These are phyloP conservation scores for Pseudohyphozyma bogoriensis DNA, from an alignment of 768 basidiomycete species.

Conservation along the genomic window DNA sequence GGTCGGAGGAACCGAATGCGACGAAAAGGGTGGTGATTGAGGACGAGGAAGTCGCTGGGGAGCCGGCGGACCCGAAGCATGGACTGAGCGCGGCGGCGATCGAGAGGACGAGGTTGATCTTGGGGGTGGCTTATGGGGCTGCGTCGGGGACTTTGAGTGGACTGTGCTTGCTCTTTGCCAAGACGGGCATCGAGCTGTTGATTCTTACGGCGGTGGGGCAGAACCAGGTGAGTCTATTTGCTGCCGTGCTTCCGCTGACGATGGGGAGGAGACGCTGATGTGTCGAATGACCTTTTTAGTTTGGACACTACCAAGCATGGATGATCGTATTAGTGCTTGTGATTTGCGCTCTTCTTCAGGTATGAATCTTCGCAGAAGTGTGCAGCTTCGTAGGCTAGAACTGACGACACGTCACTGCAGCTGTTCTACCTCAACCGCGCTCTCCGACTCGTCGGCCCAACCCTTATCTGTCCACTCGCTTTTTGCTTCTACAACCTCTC, in stretches of 20 bases:
- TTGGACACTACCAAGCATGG: slow-evolving; percentile 48
- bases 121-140: slow-evolving; percentile 77
- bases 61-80: neutral
- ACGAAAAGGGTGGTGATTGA: neutral
- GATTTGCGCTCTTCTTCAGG: slow-evolving; percentile 64
- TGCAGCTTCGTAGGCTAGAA: neutral
- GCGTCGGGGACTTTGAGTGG: slow-evolving; percentile 80
- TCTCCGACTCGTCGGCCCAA: slow-evolving; percentile 64
- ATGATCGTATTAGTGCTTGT: slow-evolving; percentile 60
- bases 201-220: slow-evolving; percentile 59
- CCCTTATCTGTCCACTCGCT: slow-evolving; percentile 45
- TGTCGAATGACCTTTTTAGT: slow-evolving; percentile 29
- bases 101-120: slow-evolving; percentile 48
- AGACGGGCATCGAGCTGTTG: slow-evolving; percentile 81
- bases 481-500: slow-evolving; percentile 94
- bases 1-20: neutral
- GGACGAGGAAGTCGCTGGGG: neutral
- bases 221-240: slow-evolving; percentile 54
- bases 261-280: neutral
- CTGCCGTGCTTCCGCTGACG: too few relatives aligned
- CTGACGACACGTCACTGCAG: slow-evolving; percentile 1
- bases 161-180: slow-evolving; percentile 86
- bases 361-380: slow-evolving; percentile 18
- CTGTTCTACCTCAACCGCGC: slow-evolving; percentile 41
- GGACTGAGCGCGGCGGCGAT: neutral